Evolutionary conservation across 495 filamentous ascomycete species (phyloP), one percentile per base, ranked within the genome.

Genomic region (Daldinia childiae): DNA sequence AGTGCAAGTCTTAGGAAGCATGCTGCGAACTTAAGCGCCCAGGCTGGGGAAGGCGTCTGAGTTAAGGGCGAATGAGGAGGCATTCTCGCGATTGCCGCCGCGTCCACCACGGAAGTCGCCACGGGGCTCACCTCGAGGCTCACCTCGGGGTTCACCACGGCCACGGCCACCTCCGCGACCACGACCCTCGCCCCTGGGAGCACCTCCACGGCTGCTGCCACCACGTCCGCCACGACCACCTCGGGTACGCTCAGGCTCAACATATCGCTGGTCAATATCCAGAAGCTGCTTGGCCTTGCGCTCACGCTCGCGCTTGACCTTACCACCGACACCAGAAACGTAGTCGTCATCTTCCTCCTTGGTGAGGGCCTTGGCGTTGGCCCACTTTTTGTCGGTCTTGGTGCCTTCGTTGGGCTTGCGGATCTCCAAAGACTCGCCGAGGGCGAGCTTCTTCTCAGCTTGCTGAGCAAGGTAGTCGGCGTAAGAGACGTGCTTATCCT

Each of bases 341-440:
- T 91, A 97, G 64, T 86, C 85, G 43, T 91, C 90, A 66, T 91
- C 89, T 0, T 93, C 88, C 51, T 89, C 88, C 78, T 90, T 91
- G 79, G 82, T 78, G 65, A 98, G 78, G 66, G 92, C 85, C 84
- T 93, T 94, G 76, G 93, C 93, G 64, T 87, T 84, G 69, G 91
- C 91, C 92, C 93, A 97, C 87, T 98, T 97, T 87, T 95, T 94
- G 81, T 93, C 89, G 68, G 84, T 75, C 85, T 92, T 91, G 83
- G 78, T 83, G 75, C 93, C 95, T 84, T 97, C 94, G 84, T 97
- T 98, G 76, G 95, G 86, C 83, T 94, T 88, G 82, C 95, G 93
- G 66, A 90, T 86, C 68, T 91, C 86, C 72, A 88, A 87, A 56
- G 81, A 79, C 48, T 78, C 77, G 76, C 89, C 90, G 65, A 99